Evolutionary conservation across 2,329 filamentous ascomycete species (phyloP), one percentile per base, ranked within the genome.

Genomic region (Fusarium clavum): DNA sequence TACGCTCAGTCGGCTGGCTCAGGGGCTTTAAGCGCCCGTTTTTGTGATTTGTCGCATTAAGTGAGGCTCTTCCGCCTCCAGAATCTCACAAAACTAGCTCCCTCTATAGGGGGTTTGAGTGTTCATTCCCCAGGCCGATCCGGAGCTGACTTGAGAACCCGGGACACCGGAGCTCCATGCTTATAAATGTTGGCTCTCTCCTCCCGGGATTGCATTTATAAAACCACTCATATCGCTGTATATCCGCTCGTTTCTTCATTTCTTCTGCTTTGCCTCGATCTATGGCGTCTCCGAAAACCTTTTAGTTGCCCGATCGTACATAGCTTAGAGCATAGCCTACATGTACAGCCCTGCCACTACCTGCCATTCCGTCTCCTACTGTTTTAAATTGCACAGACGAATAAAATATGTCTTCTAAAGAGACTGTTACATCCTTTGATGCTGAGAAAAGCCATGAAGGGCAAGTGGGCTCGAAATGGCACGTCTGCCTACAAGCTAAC

Each of bases 171-270:
- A n/a, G 34, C 49, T 43, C 24, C n/a, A 16, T 25, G 20, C 20
- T 9, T 27, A 43, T 22, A 27, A 25, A 41, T 20, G 18, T 27
- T 25, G 34, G 6, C 9, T 9, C 3, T 32, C 14, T 14, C 1
- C 13, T 43, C 4, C 16, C 16, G 12, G 13, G 16, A 11, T 3
- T 4, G 6, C 18, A 16, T 13, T 53, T 6, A 1, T 7, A 25
- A 7, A 52, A 2, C 22, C 22, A 9, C 18, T 25, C 2, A 18
- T 0, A 12, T 5, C 32, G 16, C 7, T 38, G 3, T 2, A 3
- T 11, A 8, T 12, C 0, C 4, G 0, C 2, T 11, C 8, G 10
- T 6, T 14, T 24, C 18, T 2, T 24, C 3, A 1, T 14, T 6
- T 1, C 0, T 3, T 14, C 3, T 1, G 0, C 5, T 8, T 20